Base-by-base conservation (phyloP, 2,329 filamentous ascomycete species). In the Diatrype stigma region DNA sequence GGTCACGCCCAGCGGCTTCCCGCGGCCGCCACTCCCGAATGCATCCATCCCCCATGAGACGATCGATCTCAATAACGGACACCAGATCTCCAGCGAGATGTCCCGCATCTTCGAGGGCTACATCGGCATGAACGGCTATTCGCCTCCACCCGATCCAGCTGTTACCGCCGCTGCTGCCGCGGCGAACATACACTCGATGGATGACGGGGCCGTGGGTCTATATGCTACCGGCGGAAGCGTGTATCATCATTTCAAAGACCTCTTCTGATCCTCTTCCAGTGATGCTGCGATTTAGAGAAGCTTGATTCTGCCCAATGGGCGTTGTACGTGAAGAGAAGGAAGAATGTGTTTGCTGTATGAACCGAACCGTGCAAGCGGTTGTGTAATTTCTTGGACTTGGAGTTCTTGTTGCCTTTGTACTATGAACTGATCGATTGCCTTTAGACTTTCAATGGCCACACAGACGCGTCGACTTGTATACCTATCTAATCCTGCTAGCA, bases 11-110 rank as follows among this genome's bases (percentile, higher is more conserved):
- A n/a, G 26, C 12, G 10, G 37, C 35, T 46, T 46, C 45, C 12
- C 37, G n/a, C 37, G 40, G 23, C 42, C 55, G 16, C 38, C 55
- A 19, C 38, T 59, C 14, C 52, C 58, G 16, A 51, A 49, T 10
- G 28, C 19, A 11, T 37, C 17, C 12, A 45, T 48, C 19, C 50
- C 63, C 6, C 52, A 58, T 1, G 55, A 55, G 40, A 48, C 47
- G 30, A 51, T 56, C 32, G n/a, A 37, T 17, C 34, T 37, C 34
- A 60, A 62, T 40, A 82, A 81, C 26, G 79, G 79, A 4, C 56
- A 70, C 26, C 72, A 72, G 56, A 73, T 83, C 35, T 77, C 79
- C 50, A 75, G 59, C 21, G 80, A 83, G 58, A 79, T 83, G 74
- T 77, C 73, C 12, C 72, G 73, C 19, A 72, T 76, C 17, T 76